Percentiles rank a stretch among this genome's conserved stretches.
Evolutionary conservation across 129 eudicot species (phyloP).

Genomic region (Arctium minus): DNA sequence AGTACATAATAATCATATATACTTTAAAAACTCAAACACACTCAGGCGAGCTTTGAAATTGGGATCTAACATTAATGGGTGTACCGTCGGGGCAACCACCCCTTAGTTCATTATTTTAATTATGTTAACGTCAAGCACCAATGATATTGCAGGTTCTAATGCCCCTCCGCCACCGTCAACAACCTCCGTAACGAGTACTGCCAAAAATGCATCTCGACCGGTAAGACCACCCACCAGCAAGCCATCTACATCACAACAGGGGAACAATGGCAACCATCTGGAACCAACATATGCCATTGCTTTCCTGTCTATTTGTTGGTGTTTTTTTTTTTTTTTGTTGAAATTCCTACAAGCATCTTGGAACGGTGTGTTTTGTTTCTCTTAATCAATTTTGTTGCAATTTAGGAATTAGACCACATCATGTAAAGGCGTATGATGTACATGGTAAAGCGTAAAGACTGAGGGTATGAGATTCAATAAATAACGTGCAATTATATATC

Average conservation of each 20-base stretch:
- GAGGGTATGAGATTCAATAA: not conserved
- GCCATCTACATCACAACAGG: conserved; percentile 10
- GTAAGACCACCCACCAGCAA: not conserved
- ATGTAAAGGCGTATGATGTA: conserved; percentile 12
- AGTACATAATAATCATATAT: too few species aligned
- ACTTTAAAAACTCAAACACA: not conserved
- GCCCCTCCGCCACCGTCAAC: conserved; percentile 12
- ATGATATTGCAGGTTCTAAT: conserved; percentile 18
- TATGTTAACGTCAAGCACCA: not conserved
- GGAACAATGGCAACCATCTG: conserved; percentile 6
- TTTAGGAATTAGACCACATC: conserved; percentile 2
- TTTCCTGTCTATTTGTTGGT: conserved; percentile 3
- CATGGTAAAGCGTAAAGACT: not conserved
- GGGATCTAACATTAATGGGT: not conserved
- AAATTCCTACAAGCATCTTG: not conserved
- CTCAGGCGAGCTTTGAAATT: not conserved
- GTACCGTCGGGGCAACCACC: not conserved
- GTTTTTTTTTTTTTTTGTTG: not conserved
- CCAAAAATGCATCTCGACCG: not conserved
- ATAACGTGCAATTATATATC: not conserved
- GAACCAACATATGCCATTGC: not conserved
- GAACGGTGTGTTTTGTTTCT: not conserved
- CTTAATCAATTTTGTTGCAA: not conserved
- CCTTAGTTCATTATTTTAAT: not conserved
- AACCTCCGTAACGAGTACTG: not conserved